Evolutionary conservation across 2,329 filamentous ascomycete species (phyloP).

Genomic region (Aspergillus sp.): DNA sequence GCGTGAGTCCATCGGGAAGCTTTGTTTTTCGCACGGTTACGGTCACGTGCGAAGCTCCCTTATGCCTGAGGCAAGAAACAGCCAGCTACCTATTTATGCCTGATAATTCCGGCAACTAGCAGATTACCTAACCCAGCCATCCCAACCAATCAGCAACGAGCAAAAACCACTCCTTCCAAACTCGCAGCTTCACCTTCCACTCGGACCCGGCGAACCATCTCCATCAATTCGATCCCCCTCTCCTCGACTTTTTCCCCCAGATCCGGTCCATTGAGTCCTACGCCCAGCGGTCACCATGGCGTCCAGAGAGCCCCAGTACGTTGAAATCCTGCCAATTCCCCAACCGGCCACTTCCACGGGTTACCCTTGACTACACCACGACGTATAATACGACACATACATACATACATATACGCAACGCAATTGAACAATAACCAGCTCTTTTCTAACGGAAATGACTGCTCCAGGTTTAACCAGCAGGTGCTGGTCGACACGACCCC

Average conservation of each 20-base stretch:
- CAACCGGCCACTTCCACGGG: not conserved
- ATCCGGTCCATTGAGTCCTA: slow-evolving; percentile 7
- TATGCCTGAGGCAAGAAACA: not conserved
- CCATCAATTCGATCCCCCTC: not conserved
- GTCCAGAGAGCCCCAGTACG: slow-evolving; percentile 26
- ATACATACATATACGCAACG: not conserved
- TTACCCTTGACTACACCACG: not conserved
- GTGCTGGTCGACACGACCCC: slow-evolving; percentile 94
- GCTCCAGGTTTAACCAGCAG: slow-evolving; percentile 86
- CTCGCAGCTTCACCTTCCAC: slow-evolving; percentile 27
- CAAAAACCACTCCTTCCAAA: slow-evolving; percentile 35
- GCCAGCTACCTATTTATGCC: too few species aligned
- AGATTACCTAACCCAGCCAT: slow-evolving; percentile 20
- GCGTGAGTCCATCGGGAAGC: slow-evolving; percentile 2
- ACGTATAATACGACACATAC: not conserved
- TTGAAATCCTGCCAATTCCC: not conserved
- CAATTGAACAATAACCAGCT: not conserved
- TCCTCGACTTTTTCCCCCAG: not conserved
- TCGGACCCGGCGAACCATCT: slow-evolving; percentile 29
- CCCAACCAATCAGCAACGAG: slow-evolving; percentile 37
- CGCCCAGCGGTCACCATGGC: slow-evolving; percentile 21
- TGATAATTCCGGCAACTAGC: not conserved
- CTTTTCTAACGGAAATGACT: not conserved
- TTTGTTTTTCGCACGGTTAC: slow-evolving; percentile 19
- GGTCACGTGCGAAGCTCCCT: slow-evolving; percentile 15